Base-by-base conservation (phyloP, 169 alveolate species). In the Plasmodium berghei region DNA sequence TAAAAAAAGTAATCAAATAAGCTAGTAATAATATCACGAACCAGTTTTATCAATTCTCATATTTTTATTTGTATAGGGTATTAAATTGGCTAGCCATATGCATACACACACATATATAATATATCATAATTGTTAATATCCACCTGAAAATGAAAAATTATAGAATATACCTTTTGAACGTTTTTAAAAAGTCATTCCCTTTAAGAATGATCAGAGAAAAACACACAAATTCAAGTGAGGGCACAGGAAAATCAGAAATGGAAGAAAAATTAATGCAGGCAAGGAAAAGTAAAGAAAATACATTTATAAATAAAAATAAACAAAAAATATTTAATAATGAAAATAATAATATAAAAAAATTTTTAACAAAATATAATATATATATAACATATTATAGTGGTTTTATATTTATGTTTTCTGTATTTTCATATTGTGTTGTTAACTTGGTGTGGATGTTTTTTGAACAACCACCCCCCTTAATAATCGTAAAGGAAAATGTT, bases 401-500 rank as follows among this genome's bases (percentile, higher is more conserved):
- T 66, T 69, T 67, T 3, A 4, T 69, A 22, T 48, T 59, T 61
- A 61, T 80, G 9, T 80, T 48, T 80, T 80, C 72, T 22, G 18
- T 67, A 9, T 80, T 80, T 49, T 20, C 83, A 0, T 80, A 66
- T 46, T 80, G 90, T 61, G 66, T 80, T 10, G 3, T 42, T 40
- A 80, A 64, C 2, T 49, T 80, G 9, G 42, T 67, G 12, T 6
- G 58, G 14, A 67, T 80, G 90, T 24, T 80, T 80, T 46, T 80
- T 9, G 52, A 80, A 26, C 73, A 80, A 67, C 90, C 90, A 5
- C 12, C 14, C 14, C 42, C 66, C 55, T 62, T 80, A n/a, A 49
- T 54, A 55, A 34, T 80, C 42, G 83, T 80, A 28, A 80, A 80
- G 34, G 90, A 80, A 49, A 20, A 46, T 2, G 90, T 80, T 4